These are phyloP conservation scores for Mallotus repandus DNA, from an alignment of 441 rosid genomes.

Conservation along the genomic window DNA sequence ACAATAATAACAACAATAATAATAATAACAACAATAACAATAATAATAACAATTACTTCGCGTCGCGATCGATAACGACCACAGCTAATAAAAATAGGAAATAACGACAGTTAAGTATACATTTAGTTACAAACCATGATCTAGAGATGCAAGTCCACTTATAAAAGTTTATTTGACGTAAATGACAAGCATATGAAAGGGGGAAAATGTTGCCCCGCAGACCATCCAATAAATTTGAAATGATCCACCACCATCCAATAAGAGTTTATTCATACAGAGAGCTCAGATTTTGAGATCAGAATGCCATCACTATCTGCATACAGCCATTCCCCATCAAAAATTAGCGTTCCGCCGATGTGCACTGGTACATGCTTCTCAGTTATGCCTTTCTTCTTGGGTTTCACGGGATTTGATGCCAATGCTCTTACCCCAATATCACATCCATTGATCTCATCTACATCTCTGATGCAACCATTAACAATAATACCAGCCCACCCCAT, in stretches of 20 bases:
- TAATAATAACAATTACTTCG: too few relatives aligned
- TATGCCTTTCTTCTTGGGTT: slow-evolving; percentile 66
- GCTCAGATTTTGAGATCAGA: slow-evolving; percentile 57
- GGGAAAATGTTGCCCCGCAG: too few relatives aligned
- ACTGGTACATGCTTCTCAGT: slow-evolving; percentile 66
- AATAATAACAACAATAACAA: too few relatives aligned
- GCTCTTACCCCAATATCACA: slow-evolving; percentile 82
- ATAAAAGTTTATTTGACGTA: too few relatives aligned
- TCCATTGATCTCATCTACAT: slow-evolving; percentile 75
- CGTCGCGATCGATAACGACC: too few relatives aligned
- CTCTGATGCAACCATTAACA: slow-evolving; percentile 78
- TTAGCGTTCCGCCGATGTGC: slow-evolving; percentile 50
- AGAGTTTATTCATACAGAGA: slow-evolving; percentile 34
- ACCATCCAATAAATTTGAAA: not conserved
- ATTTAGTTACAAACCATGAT: too few relatives aligned
- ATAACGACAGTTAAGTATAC: too few relatives aligned
- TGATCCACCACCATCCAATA: not conserved
- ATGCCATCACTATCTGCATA: slow-evolving; percentile 80
- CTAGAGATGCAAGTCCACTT: too few relatives aligned
- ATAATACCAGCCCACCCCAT: slow-evolving; percentile 78
- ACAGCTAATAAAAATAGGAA: too few relatives aligned
- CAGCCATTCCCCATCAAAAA: slow-evolving; percentile 75
- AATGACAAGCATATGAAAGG: too few relatives aligned
- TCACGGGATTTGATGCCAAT: slow-evolving; percentile 66
- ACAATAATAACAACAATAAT: too few relatives aligned